Base-by-base conservation (phyloP, 2,329 filamentous ascomycete species). In the Ceratocystis cacaofunesta region DNA sequence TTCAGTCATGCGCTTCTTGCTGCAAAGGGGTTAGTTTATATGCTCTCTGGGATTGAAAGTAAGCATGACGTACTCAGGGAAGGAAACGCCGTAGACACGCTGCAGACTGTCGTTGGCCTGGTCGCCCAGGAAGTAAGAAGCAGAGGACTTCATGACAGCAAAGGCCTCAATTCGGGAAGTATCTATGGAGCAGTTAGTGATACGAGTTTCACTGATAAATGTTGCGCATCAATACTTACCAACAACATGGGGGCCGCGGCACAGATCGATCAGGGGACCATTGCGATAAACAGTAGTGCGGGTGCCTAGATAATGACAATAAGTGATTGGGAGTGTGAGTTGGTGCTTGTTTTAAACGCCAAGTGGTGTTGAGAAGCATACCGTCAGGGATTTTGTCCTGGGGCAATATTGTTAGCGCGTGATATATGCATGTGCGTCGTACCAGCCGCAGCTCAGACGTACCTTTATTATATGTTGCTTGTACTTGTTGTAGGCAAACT, bases 401-500 rank as follows among this genome's bases (percentile, higher is more conserved):
- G n/a, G 30, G 36, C 19, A 46, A 46, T 46, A 19, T 48, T 41
- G 52, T 65, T 65, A 65, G 63, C 43, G 50, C 43, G 63, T 61
- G 55, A 36, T 10, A 28, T 60, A 17, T 28, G 32, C 30, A 41
- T 41, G 10, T 41, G 36, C 36, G 36, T 15, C 36, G 1, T 41
- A 41, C 10, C 10, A 41, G 36, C 36, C 10, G 36, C 36, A 41
- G 36, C 36, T 41, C 36, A 41, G 44, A 25, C 52, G 55, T 75
- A 67, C 65, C 62, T 63, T 87, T 78, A 99, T 97, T 76, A 97
- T 95, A 75, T 96, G 89, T 74, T 95, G 86, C 83, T 99, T 97
- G 81, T 96, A 97, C 75, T 94, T 94, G 82, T 95, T 96, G 81
- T 95, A 95, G 71, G 86, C 85, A 80, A 97, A 97, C 89, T 71